Percentiles rank a stretch among this genome's conserved stretches.
Conservation (phyloP, 805 yeast genomes). For the Kluyveromyces siamensis region DNA sequence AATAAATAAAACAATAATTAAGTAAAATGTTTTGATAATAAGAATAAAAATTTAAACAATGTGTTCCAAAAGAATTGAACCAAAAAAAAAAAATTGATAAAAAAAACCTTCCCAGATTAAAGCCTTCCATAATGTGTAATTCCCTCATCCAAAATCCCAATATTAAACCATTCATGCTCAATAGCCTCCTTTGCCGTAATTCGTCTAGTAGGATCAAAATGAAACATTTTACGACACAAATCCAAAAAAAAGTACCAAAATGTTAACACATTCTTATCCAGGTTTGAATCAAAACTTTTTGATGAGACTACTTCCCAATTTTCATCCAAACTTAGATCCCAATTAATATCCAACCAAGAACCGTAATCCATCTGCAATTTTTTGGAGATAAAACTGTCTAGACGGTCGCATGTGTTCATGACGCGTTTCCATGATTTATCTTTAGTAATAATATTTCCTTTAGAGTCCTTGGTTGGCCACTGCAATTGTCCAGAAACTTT, state of each 20-base stretch:
- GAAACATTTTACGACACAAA: constrained; percentile 53
- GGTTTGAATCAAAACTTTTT: constrained; percentile 9
- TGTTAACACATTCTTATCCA: constrained; percentile 52
- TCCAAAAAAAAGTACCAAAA: constrained; percentile 83
- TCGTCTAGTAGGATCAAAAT: constrained; percentile 62
- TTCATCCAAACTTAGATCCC: constrained; percentile 23
- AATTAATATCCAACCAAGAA: constrained; percentile 21
- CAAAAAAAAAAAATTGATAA: neutral
- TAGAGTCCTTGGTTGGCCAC: constrained; percentile 26
- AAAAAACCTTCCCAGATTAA: constrained; percentile 3
- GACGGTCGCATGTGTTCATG: constrained; percentile 21
- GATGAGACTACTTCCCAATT: constrained; percentile 23
- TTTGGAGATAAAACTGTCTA: constrained; percentile 23
- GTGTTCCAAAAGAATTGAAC: constrained; percentile 1
- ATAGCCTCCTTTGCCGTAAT: constrained; percentile 71
- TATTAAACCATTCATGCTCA: constrained; percentile 73
- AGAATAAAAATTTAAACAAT: neutral
- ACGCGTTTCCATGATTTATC: constrained; percentile 25
- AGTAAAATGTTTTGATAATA: neutral
- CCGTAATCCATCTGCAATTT: constrained; percentile 21
- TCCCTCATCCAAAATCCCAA: constrained; percentile 52
- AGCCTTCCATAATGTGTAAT: constrained; percentile 21
- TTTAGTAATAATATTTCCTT: constrained; percentile 21
- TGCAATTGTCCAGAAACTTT: constrained; percentile 12
- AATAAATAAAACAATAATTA: neutral